A percentile compares a stretch with the other conserved stretches of the same genome.
Conservation (phyloP, 2,329 filamentous ascomycete genomes). For the Aspergillus persii region DNA sequence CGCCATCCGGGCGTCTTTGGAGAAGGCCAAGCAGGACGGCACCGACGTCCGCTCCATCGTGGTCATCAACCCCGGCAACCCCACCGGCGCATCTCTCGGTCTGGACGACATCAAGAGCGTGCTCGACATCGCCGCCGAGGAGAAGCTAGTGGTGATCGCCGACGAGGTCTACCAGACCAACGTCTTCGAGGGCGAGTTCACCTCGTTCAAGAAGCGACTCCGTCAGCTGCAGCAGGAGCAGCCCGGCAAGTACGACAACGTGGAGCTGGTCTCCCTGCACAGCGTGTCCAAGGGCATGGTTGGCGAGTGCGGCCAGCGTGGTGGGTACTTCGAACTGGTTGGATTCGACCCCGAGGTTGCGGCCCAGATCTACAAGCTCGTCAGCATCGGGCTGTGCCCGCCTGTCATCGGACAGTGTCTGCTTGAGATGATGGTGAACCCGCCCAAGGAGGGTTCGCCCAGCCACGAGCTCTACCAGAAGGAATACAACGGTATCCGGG, state of each 20-base stretch:
- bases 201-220: conserved; percentile 90
- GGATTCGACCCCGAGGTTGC: conserved; percentile 83
- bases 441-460: conserved; percentile 76
- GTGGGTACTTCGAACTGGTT: conserved; percentile 94
- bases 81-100: conserved; percentile 82
- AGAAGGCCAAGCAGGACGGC: conserved; percentile 71
- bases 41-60: conserved; percentile 89
- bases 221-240: conserved; percentile 72
- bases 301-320: conserved; percentile 95
- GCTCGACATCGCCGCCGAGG: conserved; percentile 79
- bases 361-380: conserved; percentile 96
- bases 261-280: conserved; percentile 91
- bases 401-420: conserved; percentile 95
- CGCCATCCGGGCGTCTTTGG: conserved; percentile 71
- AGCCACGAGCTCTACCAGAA: conserved; percentile 78
- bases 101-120: conserved; percentile 77
- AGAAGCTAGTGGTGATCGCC: conserved; percentile 85
- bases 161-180: conserved; percentile 99
- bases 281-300: conserved; percentile 98
- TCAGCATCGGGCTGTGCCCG: conserved; percentile 93
- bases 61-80: conserved; percentile 98
- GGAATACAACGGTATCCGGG: conserved; percentile 81
- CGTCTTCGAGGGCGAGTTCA: conserved; percentile 90
- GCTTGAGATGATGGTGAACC: conserved; percentile 97
- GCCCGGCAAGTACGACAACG: conserved; percentile 72